phyloP scores from a whole-genome alignment of 805 yeast genomes.

The Candida palmyrensis region DNA sequence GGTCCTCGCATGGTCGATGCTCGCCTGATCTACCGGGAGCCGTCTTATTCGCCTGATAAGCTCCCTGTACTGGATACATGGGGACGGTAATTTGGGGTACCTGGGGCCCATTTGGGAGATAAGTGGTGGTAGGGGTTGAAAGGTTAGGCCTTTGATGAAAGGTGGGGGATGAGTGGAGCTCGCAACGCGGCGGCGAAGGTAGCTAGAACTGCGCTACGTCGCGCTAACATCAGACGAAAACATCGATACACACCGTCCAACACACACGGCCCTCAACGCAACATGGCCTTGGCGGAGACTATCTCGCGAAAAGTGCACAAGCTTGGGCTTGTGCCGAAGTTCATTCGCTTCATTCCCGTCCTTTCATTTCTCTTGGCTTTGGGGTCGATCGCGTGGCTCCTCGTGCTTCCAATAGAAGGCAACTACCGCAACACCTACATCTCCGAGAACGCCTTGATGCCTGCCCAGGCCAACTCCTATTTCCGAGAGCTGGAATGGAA shows the following conservation, averaged over 20 bases:
- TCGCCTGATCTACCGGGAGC: constrained; percentile 24
- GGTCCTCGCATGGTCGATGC: constrained; percentile 6
- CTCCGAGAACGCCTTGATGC: constrained; percentile 94
- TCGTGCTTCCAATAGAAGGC: constrained; percentile 71
- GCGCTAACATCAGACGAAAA: no score
- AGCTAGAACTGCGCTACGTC: no score
- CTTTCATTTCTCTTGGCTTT: constrained; percentile 30
- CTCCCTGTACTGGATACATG: constrained; percentile 19
- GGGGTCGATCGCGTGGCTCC: constrained; percentile 40
- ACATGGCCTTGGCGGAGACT: constrained; percentile 42
- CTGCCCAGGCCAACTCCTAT: constrained; percentile 90
- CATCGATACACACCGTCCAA: no score
- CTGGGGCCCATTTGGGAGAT: no score
- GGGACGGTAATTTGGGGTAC: no score
- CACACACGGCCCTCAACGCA: no score
- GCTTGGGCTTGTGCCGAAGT: constrained; percentile 33
- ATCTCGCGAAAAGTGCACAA: constrained; percentile 34
- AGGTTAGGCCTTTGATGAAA: no score
- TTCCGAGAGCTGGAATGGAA: constrained; percentile 96
- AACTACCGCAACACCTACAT: constrained; percentile 80
- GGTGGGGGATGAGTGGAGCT: no score
- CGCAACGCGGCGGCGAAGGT: no score
- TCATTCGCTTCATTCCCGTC: constrained; percentile 27
- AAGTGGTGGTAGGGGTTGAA: no score
- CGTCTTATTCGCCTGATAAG: constrained; percentile 20